Evolutionary conservation across 148 eudicot genomes (phyloP), one percentile per base, ranked within the genome.

Genomic region (Persicaria maculosa): DNA sequence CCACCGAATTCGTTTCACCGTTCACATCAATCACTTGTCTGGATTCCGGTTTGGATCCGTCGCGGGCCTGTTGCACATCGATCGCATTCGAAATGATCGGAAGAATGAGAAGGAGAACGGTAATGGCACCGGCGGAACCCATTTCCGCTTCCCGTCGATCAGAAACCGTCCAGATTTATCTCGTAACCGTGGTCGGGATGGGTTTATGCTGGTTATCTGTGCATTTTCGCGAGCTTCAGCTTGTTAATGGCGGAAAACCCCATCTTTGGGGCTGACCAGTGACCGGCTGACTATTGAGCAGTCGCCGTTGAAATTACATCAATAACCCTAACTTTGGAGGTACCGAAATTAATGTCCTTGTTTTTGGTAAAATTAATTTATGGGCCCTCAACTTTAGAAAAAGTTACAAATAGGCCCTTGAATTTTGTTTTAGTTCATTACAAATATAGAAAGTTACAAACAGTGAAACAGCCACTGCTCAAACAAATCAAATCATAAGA

Each of bases 1-100:
- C 82, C 68, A 95, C 89, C 65, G 86, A 87, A 53, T 86, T 78
- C 19, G 89, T 84, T 48, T 83, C 86, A 20, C 85, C 85, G 19
- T 80, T 73, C n/a, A 87, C 75, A 43, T 85, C 76, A n/a, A 87
- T 83, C 11, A 84, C 80, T 71, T 71, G 77, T 78, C 59, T 10
- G 54, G 47, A 15, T 78, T 62, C 17, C 58, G 22, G 1, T 72
- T 48, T 43, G 10, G 17, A 20, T 73, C 68, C 75, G 6, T 50
- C 75, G 7, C 22, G 75, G 47, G 31, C 15, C 44, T 17, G 65
- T 2, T 43, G 74, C 36, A 12, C 43, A 59, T 40, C 25, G 47
- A 16, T 6, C 4, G 70, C 70, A 36, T 20, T 65, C 70, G 47
- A 40, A 15, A 6, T 65, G 8, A 65, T 40, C 46, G 47, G 70